Conservation (phyloP, 2,329 filamentous ascomycete species). For the Beauveria varroae region DNA sequence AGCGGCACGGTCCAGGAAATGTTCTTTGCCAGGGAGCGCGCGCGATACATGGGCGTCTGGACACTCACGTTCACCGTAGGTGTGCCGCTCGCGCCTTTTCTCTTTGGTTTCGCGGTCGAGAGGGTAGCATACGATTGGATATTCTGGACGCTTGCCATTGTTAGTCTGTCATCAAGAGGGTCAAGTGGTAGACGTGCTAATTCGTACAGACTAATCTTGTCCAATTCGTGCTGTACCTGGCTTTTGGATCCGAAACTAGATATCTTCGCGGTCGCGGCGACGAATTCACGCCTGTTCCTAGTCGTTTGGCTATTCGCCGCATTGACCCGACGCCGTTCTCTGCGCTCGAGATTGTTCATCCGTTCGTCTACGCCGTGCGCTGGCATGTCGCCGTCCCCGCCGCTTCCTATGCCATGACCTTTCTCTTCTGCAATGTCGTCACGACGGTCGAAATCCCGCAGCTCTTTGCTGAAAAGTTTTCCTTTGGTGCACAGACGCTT, state of each 20-base stretch:
- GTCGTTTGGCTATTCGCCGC: not conserved
- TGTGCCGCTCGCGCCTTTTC: constrained; percentile 1
- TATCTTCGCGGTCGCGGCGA: not conserved
- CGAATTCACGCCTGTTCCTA: not conserved
- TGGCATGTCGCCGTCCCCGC: not conserved
- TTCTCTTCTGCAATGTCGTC: constrained; percentile 3
- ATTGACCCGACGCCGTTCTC: constrained; percentile 4
- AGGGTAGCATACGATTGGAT: constrained; percentile 1
- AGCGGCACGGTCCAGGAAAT: constrained; percentile 5
- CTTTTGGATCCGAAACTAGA: not conserved
- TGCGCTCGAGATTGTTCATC: not conserved
- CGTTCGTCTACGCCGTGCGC: not conserved
- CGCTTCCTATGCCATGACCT: not conserved
- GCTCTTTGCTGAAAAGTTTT: constrained; percentile 5
- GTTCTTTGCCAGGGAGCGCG: constrained; percentile 1
- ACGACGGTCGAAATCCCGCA: constrained; percentile 7
- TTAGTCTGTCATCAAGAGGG: not conserved
- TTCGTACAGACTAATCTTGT: not conserved
- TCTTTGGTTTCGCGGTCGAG: constrained; percentile 1
- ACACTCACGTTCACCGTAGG: constrained; percentile 4
- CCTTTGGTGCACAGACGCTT: not conserved
- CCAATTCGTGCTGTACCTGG: not conserved
- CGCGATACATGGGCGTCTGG: constrained; percentile 4
- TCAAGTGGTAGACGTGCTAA: not conserved
- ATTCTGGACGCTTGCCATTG: constrained; percentile 5